phyloP scores from a whole-genome alignment of 345 rosid genomes.

The Corymbia maculata region DNA sequence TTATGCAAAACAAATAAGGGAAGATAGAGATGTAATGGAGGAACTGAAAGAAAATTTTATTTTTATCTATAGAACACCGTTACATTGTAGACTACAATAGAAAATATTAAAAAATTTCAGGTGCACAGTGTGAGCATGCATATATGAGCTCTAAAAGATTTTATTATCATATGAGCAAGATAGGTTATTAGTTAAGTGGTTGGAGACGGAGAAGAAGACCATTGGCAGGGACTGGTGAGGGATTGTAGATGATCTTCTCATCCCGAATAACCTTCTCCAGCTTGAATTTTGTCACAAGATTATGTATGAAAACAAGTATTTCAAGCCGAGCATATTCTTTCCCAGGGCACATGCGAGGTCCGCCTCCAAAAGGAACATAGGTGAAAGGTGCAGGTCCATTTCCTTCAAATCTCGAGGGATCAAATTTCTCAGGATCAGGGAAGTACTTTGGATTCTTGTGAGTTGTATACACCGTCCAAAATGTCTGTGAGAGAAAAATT shows the following conservation, averaged over 20 bases:
- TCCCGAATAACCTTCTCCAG: not conserved
- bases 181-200: not conserved
- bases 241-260: not conserved
- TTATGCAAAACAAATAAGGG: not conserved
- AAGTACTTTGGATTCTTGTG: not conserved
- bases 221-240: not conserved
- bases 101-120: fast-evolving
- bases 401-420: not conserved
- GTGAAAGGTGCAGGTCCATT: not conserved
- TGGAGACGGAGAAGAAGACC: not conserved
- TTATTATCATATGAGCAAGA: not conserved
- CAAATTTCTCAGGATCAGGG: not conserved
- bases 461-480: not conserved
- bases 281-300: not conserved
- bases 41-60: not conserved
- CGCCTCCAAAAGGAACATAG: not conserved
- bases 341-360: not conserved
- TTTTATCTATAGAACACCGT: not conserved
- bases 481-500: not conserved
- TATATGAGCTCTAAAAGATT: not conserved
- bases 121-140: not conserved
- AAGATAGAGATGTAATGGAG: not conserved
- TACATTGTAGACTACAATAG: not conserved
- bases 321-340: not conserved
- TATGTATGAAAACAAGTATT: not conserved